Evolutionary conservation across 495 filamentous ascomycete genomes (phyloP), one percentile per base, ranked within the genome.

Genomic region (Acidomyces sp.): DNA sequence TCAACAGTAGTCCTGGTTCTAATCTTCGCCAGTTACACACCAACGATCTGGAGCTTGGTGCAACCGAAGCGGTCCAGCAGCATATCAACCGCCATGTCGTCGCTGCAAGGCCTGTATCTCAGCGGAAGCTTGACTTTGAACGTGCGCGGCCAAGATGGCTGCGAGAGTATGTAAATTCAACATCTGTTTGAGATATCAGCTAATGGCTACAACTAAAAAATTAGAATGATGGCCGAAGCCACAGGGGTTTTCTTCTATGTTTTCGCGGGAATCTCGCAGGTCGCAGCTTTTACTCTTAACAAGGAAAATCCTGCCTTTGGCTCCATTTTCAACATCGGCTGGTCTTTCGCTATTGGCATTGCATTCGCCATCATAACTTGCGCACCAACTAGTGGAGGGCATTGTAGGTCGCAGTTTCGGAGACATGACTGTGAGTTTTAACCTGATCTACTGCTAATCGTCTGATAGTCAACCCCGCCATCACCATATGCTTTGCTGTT

Each of bases 321-420:
- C 27, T 60, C 53, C 34, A 43, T 72, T 34, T 64, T 70, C 46
- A 60, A 65, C 37, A 67, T 70, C 37, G 68, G 68, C 19, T 65
- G 54, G 46, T 63, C 66, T 3, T 70, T 64, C 45, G 67, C 66
- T 19, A 46, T 71, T 29, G 69, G 69, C 7, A 72, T 72, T 43
- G 62, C 66, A 10, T 70, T 72, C 44, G 69, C 69, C 23, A 70
- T 72, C 53, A 67, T 70, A 34, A 62, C 62, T 27, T 69, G 66
- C 38, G 69, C 61, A 34, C 51, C 67, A 6, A 69, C 65, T 0
- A 67, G 63, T 11, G 69, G 69, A 43, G 69, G 69, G 6, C 69
- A 72, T 45, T 70, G n/a, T n/a, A n/a, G n/a, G n/a, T n/a, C n/a
- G n/a, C 71, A 46, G 68, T 68, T 39, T 66, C 68, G 6, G 49